Percentiles rank a stretch among this genome's conserved stretches.
Evolutionary conservation across 2,329 filamentous ascomycete genomes (phyloP).

Genomic region (Diplocarpon rosae): DNA sequence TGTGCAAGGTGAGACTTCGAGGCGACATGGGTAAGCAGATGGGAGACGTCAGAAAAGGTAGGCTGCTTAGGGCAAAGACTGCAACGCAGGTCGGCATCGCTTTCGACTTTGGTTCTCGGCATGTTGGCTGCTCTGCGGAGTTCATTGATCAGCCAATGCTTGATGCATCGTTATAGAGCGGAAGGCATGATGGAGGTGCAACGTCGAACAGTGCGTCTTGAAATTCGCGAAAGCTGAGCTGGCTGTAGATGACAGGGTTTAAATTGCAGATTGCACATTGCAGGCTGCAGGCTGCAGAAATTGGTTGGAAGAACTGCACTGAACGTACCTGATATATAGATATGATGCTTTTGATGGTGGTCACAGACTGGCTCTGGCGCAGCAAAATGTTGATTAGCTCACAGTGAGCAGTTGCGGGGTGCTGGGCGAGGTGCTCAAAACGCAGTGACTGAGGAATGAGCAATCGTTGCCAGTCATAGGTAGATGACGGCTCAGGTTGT

Average conservation of each 20-base stretch:
- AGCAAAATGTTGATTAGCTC: background rate
- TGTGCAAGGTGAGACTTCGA: constrained; percentile 87
- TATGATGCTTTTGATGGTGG: background rate
- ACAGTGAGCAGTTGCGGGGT: background rate
- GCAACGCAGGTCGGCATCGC: constrained; percentile 60
- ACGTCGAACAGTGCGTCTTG: background rate
- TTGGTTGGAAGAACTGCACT: no score
- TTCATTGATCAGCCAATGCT: background rate
- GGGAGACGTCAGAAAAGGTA: constrained; percentile 79
- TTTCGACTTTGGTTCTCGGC: constrained; percentile 15
- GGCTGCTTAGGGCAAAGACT: constrained; percentile 72
- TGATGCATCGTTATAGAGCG: background rate
- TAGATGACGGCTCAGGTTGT: constrained; percentile 13
- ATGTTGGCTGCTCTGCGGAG: constrained; percentile 8
- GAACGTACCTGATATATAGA: background rate
- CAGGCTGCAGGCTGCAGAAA: no score
- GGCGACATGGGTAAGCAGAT: constrained; percentile 81
- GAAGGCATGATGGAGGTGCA: constrained; percentile 1
- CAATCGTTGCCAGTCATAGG: constrained; percentile 17
- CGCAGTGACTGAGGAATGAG: constrained; percentile 17
- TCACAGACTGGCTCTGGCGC: background rate
- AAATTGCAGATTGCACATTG: no score
- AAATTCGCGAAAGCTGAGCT: no score
- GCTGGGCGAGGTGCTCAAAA: background rate
- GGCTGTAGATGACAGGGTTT: no score